Conservation (phyloP, 192 early-diverging fungal species). For the Entomortierella beljakovae region DNA sequence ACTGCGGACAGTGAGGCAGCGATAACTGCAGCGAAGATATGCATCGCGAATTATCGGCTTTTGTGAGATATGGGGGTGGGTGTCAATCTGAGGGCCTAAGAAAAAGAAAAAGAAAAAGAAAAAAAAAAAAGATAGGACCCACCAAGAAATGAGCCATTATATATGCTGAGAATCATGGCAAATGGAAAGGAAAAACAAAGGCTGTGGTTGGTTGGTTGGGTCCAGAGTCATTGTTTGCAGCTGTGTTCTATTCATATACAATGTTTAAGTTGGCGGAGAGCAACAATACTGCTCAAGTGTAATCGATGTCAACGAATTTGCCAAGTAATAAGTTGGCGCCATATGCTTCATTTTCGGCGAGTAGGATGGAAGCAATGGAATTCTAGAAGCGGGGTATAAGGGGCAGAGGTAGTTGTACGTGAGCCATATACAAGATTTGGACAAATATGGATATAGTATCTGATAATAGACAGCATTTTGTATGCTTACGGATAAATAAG, state of each 20-base stretch:
- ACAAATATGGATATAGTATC: too few relatives aligned
- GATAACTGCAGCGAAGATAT: constrained; percentile 20
- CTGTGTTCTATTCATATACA: too few relatives aligned
- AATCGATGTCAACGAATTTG: neutral
- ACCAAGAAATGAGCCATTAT: too few relatives aligned
- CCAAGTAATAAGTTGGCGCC: neutral
- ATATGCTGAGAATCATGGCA: too few relatives aligned
- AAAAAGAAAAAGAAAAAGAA: neutral
- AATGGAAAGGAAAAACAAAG: too few relatives aligned
- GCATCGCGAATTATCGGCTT: constrained; percentile 19
- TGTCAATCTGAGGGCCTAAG: constrained; percentile 9
- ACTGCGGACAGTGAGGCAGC: constrained; percentile 24
- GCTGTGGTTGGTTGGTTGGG: too few relatives aligned
- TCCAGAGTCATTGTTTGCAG: too few relatives aligned
- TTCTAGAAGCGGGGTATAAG: neutral
- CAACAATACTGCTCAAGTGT: too few relatives aligned
- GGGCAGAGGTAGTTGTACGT: neutral
- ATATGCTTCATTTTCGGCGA: neutral
- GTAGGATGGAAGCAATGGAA: neutral
- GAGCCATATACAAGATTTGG: neutral
- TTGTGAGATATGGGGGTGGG: neutral
- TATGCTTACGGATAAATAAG: neutral
- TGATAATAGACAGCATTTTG: neutral
- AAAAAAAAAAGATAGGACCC: too few relatives aligned
- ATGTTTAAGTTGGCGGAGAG: too few relatives aligned